Percentiles rank a stretch among this genome's conserved stretches.
Evolutionary conservation across 2,329 filamentous ascomycete genomes (phyloP).

Genomic region (Pseudogymnoascus sp.): DNA sequence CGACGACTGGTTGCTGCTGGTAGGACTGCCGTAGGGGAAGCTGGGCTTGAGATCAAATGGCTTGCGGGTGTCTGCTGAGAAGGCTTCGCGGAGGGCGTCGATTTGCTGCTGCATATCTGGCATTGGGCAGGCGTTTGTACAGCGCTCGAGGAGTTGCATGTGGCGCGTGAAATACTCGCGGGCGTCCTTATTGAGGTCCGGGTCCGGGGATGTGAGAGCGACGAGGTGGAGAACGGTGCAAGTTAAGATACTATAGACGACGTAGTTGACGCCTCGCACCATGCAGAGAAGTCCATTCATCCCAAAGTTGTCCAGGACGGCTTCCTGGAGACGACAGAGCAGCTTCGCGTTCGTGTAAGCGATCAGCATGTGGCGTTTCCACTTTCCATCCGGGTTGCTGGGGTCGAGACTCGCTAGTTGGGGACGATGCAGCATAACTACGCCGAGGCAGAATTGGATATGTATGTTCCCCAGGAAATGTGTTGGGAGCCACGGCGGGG

Average conservation of each 20-base stretch:
- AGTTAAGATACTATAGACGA: conserved; percentile 83
- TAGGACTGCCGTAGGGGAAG: conserved; percentile 78
- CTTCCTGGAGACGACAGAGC: conserved; percentile 80
- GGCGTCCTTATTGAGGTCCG: conserved; percentile 75
- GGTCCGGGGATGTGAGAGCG: conserved; percentile 86
- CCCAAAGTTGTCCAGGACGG: conserved; percentile 66
- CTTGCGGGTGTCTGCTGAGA: conserved; percentile 75
- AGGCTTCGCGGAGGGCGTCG: conserved; percentile 79
- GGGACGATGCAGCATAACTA: conserved; percentile 81
- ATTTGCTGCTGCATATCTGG: conserved; percentile 86
- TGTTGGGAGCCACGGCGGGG: conserved; percentile 74
- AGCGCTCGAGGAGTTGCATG: conserved; percentile 86
- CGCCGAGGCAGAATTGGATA: conserved; percentile 75
- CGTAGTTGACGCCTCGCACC: conserved; percentile 90
- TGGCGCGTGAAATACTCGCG: conserved; percentile 85
- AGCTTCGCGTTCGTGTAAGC: conserved; percentile 79
- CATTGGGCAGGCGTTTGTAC: conserved; percentile 75
- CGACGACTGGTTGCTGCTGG: conserved; percentile 20
- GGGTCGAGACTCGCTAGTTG: conserved; percentile 74
- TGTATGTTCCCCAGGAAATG: conserved; percentile 86
- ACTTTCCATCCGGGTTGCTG: conserved; percentile 59
- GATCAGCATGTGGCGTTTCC: conserved; percentile 81
- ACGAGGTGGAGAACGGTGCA: conserved; percentile 92
- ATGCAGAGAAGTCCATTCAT: conserved; percentile 78
- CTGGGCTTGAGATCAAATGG: conserved; percentile 82